phyloP scores from a whole-genome alignment of 2,329 filamentous ascomycete species.

The Aspergillus novoparasiticus region DNA sequence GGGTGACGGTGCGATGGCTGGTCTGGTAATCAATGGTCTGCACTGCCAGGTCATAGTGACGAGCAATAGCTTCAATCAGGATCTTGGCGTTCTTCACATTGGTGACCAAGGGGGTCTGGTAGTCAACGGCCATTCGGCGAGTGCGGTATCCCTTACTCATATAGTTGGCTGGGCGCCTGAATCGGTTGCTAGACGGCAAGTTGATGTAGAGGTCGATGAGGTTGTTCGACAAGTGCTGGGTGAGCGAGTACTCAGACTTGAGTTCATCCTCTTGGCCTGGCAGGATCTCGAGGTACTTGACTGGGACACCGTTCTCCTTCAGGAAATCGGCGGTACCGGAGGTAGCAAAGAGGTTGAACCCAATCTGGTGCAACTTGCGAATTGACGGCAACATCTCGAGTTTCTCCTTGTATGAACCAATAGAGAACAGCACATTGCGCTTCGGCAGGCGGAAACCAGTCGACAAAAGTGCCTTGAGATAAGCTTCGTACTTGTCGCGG shows the following conservation, averaged over 20 bases:
- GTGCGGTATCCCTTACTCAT: slow-evolving; percentile 98
- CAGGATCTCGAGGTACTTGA: slow-evolving; percentile 91
- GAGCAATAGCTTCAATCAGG: slow-evolving; percentile 87
- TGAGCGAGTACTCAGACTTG: slow-evolving; percentile 94
- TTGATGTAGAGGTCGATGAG: slow-evolving; percentile 99
- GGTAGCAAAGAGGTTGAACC: slow-evolving; percentile 94
- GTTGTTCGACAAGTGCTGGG: slow-evolving; percentile 95
- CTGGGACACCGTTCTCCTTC: slow-evolving; percentile 85
- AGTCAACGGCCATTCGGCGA: slow-evolving; percentile 95
- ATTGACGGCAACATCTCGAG: slow-evolving; percentile 94
- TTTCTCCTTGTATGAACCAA: slow-evolving; percentile 98
- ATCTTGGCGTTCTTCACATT: slow-evolving; percentile 99
- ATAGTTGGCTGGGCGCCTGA: slow-evolving; percentile 94
- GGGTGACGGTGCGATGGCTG: slow-evolving; percentile 74
- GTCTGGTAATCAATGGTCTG: slow-evolving; percentile 87
- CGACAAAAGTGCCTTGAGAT: slow-evolving; percentile 92
- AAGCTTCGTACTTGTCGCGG: slow-evolving; percentile 93
- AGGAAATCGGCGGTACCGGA: slow-evolving; percentile 96
- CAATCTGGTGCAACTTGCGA: slow-evolving; percentile 82
- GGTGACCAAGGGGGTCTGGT: slow-evolving; percentile 94
- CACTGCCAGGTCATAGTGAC: slow-evolving; percentile 83
- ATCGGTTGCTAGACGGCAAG: slow-evolving; percentile 96
- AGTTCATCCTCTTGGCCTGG: slow-evolving; percentile 77
- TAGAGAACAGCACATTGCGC: slow-evolving; percentile 91
- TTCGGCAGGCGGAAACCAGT: slow-evolving; percentile 96